Percentiles rank a stretch among this genome's conserved stretches.
phyloP scores from a whole-genome alignment of 1,284 basidiomycete species.

The Puccinia polysora region DNA sequence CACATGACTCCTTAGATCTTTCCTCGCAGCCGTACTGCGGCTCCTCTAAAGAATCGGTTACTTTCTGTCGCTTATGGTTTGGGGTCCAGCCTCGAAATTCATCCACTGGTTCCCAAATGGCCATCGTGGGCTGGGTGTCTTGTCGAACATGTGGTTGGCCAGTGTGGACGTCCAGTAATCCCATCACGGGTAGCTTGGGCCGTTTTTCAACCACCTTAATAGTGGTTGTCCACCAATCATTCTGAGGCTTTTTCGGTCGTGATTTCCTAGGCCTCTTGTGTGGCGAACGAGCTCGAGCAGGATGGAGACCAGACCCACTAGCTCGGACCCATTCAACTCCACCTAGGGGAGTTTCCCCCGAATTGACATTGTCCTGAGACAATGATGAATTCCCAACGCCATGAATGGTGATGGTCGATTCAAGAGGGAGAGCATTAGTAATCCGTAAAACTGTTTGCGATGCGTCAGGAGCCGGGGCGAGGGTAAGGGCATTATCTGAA shows the following conservation, averaged over 20 bases:
- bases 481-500: not conserved
- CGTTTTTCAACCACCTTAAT: slow-evolving; percentile 7
- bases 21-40: too few species aligned
- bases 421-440: slow-evolving; percentile 30
- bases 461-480: slow-evolving; percentile 10
- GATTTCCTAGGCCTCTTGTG: slow-evolving; percentile 44
- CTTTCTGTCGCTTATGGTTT: slow-evolving; percentile 10
- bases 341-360: not conserved
- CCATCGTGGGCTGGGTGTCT: slow-evolving; percentile 32
- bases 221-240: slow-evolving; percentile 42
- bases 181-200: slow-evolving; percentile 28
- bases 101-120: slow-evolving; percentile 19
- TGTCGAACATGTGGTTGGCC: slow-evolving; percentile 26
- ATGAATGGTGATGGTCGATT: slow-evolving; percentile 40
- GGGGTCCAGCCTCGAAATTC: not conserved
- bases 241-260: slow-evolving; percentile 43
- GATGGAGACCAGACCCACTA: slow-evolving; percentile 45
- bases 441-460: slow-evolving; percentile 27
- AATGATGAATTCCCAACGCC: slow-evolving; percentile 11
- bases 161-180: slow-evolving; percentile 35
- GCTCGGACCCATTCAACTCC: not conserved
- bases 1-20: too few species aligned
- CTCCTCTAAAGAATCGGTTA: too few species aligned
- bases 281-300: slow-evolving; percentile 48
- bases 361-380: slow-evolving; percentile 9